Evolutionary conservation across 2,329 filamentous ascomycete genomes (phyloP), one percentile per base, ranked within the genome.

Genomic region (Colletotrichum tamarilloi): DNA sequence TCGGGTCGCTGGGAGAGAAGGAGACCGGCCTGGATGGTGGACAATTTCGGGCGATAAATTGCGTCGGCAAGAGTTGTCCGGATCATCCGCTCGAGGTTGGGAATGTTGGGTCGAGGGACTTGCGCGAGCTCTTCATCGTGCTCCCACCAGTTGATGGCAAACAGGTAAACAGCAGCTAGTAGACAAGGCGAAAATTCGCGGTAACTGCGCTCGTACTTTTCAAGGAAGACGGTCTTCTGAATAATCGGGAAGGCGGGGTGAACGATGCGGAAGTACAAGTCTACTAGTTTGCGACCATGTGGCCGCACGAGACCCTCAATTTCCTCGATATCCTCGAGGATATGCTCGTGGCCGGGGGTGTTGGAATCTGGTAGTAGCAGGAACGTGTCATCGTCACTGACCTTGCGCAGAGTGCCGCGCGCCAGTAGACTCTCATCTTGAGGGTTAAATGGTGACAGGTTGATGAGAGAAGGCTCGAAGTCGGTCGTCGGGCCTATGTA

Each of bases 141-240:
- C 64, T 94, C 91, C 92, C 95, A 97, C 92, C 95, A 97, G 81
- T 96, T 95, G 78, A 97, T 89, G 9, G 95, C 94, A 28, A 98
- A 85, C 28, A 97, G 91, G 78, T 97, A 97, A 77, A 97, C 92
- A 66, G 93, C 93, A 38, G 93, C 94, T 19, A 97, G 86, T 30
- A 97, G 85, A 12, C 93, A 90, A 1, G 94, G 93, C 16, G 93
- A 92, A 78, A 96, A 94, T 76, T 94, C 92, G 67, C 90, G 89
- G 77, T 94, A 90, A 55, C 91, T 92, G 77, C 91, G 89, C 62
- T 91, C 90, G 83, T 95, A 94, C 79, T 94, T 93, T 80, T 95
- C 93, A 75, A 94, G 85, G 77, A 96, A 96, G 68, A 95, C 90
- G 72, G 91, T 88, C 83, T 95, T 95, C 80, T 97, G 93, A 52